phyloP scores from a whole-genome alignment of 2,329 filamentous ascomycete genomes.

The Fusarium sp. region DNA sequence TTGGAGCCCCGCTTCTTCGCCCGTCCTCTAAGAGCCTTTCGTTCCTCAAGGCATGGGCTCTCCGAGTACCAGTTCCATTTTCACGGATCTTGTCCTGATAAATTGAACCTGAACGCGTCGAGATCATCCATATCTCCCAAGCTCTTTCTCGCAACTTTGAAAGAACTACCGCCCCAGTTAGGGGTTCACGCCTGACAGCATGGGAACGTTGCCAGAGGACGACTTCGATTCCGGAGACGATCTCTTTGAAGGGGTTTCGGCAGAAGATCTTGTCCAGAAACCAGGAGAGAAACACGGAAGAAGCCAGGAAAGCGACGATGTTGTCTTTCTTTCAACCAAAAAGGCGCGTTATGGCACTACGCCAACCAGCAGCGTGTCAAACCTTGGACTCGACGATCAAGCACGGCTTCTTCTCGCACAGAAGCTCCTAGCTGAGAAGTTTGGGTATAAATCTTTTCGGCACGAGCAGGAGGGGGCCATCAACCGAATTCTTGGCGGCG shows the following conservation, averaged over 20 bases:
- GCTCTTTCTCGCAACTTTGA: too few species aligned
- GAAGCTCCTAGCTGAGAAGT: slow-evolving; percentile 56
- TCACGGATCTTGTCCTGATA: too few species aligned
- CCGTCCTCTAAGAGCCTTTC: too few species aligned
- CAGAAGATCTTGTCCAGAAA: slow-evolving; percentile 28
- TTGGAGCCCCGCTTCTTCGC: too few species aligned
- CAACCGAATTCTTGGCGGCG: slow-evolving; percentile 53
- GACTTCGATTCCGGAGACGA: slow-evolving; percentile 50
- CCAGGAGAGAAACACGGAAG: slow-evolving; percentile 25
- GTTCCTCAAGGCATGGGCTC: too few species aligned
- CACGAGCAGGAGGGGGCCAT: slow-evolving; percentile 64
- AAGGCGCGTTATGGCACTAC: slow-evolving; percentile 24
- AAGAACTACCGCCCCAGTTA: too few species aligned
- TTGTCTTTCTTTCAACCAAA: slow-evolving; percentile 8
- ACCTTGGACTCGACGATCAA: slow-evolving; percentile 2
- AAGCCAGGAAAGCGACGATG: slow-evolving; percentile 6
- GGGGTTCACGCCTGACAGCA: neutral
- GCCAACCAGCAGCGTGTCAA: neutral
- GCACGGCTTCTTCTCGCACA: slow-evolving; percentile 37
- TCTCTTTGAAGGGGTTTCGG: slow-evolving; percentile 43
- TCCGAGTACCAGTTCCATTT: too few species aligned
- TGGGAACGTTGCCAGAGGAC: slow-evolving; percentile 29
- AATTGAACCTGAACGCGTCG: too few species aligned
- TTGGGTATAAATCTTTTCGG: slow-evolving; percentile 59
- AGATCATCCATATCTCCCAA: too few species aligned